These are phyloP conservation scores for Curvularia spicifera DNA, from an alignment of 2,329 filamentous ascomycete species.

Conservation along the genomic window DNA sequence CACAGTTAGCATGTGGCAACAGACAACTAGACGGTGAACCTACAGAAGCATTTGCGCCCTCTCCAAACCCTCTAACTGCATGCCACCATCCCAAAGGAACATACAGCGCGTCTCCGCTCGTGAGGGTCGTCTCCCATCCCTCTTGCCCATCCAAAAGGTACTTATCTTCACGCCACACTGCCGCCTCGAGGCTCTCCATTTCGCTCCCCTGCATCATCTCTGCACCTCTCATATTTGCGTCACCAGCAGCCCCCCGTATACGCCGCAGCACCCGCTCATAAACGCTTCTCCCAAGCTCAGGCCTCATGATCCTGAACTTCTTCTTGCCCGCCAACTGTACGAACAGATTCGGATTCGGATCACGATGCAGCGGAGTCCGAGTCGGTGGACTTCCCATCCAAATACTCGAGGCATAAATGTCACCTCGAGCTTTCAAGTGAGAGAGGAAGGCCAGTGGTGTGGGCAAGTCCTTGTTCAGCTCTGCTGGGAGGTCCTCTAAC, in stretches of 20 bases:
- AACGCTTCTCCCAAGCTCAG: constrained; percentile 66
- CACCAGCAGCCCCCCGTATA: constrained; percentile 52
- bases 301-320: constrained; percentile 72
- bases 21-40: constrained; percentile 12
- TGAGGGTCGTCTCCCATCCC: constrained; percentile 56
- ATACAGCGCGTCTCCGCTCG: constrained; percentile 73
- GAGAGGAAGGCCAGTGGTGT: constrained; percentile 66
- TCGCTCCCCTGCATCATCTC: constrained; percentile 93
- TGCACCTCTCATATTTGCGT: constrained; percentile 68
- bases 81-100: constrained; percentile 90
- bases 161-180: constrained; percentile 68
- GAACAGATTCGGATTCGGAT: constrained; percentile 94
- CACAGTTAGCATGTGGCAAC: constrained; percentile 25
- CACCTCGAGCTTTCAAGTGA: constrained; percentile 69
- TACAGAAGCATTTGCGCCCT: constrained; percentile 65
- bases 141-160: constrained; percentile 12
- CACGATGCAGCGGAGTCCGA: constrained; percentile 87
- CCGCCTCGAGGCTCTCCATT: constrained; percentile 67
- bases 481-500: constrained; percentile 69
- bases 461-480: constrained; percentile 70
- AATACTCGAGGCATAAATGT: constrained; percentile 84
- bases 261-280: constrained; percentile 60
- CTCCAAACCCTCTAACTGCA: constrained; percentile 71
- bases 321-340: constrained; percentile 80
- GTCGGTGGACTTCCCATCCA: constrained; percentile 90